Evolutionary conservation across 2,329 filamentous ascomycete species (phyloP), one percentile per base, ranked within the genome.

Genomic region (Scedosporium dehoogii): DNA sequence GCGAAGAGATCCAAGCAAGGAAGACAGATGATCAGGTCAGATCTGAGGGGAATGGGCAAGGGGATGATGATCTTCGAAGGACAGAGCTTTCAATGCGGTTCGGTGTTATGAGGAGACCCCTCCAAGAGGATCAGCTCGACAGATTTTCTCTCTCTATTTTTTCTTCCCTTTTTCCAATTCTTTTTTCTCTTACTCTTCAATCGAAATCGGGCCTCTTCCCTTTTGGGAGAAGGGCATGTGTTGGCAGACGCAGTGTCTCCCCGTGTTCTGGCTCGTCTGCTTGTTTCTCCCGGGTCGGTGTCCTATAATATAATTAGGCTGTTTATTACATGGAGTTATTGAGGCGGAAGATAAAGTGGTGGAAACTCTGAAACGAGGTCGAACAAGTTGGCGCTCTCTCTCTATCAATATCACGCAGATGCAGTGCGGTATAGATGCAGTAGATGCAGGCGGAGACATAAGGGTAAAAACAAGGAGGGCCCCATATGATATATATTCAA

Each of bases 301-400:
- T 51, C 59, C 59, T 46, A 44, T 61, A 55, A 61, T 61, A 61
- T 56, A 61, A 61, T 61, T 61, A 61, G 59, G 46, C 59, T 61
- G 59, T 61, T 55, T 56, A 61, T 56, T 55, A 44, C 59, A 33
- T 29, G 55, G 55, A 41, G 25, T 41, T 58, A 58, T 58, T 38
- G 46, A 61, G 29, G 21, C n/a, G 46, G 48, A 23, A 42, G 12
- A 56, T 21, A 51, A 27, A 25, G 46, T n/a, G 21, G 44, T 4
- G 14, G 33, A 21, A 56, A 23, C 27, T 48, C 59, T 55, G 48
- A 61, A 61, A 56, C 48, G 3, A 38, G 12, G 27, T 9, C 23
- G n/a, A 41, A 23, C 59, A 21, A 33, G 21, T 25, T 55, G 16
- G 51, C n/a, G 21, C 25, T 29, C 21, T 38, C 55, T 18, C 27